phyloP scores from a whole-genome alignment of 805 yeast species.

The Kluyveromyces starmeri region DNA sequence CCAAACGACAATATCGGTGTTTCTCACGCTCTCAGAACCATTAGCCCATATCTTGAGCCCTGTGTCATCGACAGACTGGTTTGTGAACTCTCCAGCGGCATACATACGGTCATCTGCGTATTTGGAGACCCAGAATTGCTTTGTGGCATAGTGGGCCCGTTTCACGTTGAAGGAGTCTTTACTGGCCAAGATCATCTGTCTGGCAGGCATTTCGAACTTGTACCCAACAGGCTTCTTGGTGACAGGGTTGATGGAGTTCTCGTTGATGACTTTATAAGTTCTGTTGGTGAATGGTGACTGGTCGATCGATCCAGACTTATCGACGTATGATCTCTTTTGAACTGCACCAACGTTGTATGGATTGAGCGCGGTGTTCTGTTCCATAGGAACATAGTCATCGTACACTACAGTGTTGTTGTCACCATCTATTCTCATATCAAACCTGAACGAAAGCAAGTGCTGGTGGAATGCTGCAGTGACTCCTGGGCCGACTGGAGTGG shows the following conservation, averaged over 20 bases:
- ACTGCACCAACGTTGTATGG: slow-evolving; percentile 65
- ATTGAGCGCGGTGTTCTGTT: slow-evolving; percentile 43
- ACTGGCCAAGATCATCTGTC: slow-evolving; percentile 65
- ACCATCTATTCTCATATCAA: slow-evolving; percentile 78
- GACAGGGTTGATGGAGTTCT: slow-evolving; percentile 57
- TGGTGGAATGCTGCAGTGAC: slow-evolving; percentile 82
- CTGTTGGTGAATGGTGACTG: slow-evolving; percentile 71
- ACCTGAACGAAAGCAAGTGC: slow-evolving; percentile 69
- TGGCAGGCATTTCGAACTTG: slow-evolving; percentile 64
- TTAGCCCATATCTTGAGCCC: slow-evolving; percentile 68
- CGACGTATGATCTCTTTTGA: slow-evolving; percentile 53
- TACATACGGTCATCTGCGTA: slow-evolving; percentile 62
- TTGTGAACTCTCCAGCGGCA: slow-evolving; percentile 83
- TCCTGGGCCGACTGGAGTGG: slow-evolving; percentile 70
- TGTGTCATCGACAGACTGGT: slow-evolving; percentile 62
- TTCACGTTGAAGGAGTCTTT: slow-evolving; percentile 53
- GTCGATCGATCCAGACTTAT: slow-evolving; percentile 62
- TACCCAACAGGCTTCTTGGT: slow-evolving; percentile 69
- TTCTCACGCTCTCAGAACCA: slow-evolving; percentile 58
- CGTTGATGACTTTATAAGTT: slow-evolving; percentile 67
- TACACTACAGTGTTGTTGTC: slow-evolving; percentile 64
- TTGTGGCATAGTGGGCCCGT: slow-evolving; percentile 68
- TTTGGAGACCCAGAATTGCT: slow-evolving; percentile 77
- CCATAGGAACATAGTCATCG: slow-evolving; percentile 61
- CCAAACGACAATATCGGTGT: slow-evolving; percentile 72